Evolutionary conservation across 1,139 yeast species (phyloP), one percentile per base, ranked within the genome.

Genomic region (Martiniozyma asiatica): DNA sequence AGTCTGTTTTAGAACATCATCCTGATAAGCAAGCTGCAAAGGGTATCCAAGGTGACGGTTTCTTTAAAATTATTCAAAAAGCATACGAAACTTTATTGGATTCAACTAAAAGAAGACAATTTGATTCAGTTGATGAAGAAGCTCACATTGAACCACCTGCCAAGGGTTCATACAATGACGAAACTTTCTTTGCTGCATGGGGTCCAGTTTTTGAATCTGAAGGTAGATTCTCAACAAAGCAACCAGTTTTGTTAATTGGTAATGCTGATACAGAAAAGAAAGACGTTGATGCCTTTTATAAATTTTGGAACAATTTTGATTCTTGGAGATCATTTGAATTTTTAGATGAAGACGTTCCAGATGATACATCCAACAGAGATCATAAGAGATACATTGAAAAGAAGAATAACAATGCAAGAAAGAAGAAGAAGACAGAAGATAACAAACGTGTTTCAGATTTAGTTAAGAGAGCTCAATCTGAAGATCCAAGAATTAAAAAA

Each of bases 271-370:
- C 87, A 22, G 36, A 84, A 35, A 81, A 82, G 65, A 74, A 69
- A 11, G 93, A 85, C 41, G 94, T 89, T 34, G 98, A 89, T 51
- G 65, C 61, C 27, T 92, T 89, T 64, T 89, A 89, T 67, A 63
- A 68, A 36, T 84, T 82, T 68, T 89, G 92, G 89, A 85, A 85
- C 61, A 79, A 80, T 58, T 84, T 89, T 48, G 97, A 89, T 57
- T 89, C 98, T 20, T 89, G 99, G 99, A 84, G 94, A 68, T 68
- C 95, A 27, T 89, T 89, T 55, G 99, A 89, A 65, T 89, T 87
- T 64, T 73, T 87, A 58, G 99, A 89, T 55, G 98, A 89, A 65
- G 99, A 89, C 56, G 96, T 87, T 52, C 99, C 99, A 44, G 99
- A 89, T 65, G 99, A 89, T 63, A 81, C 96, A 40, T 82, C 94